Evolutionary conservation across 73 alveolate species (phyloP).

Genomic region (Effrenium voratum): DNA sequence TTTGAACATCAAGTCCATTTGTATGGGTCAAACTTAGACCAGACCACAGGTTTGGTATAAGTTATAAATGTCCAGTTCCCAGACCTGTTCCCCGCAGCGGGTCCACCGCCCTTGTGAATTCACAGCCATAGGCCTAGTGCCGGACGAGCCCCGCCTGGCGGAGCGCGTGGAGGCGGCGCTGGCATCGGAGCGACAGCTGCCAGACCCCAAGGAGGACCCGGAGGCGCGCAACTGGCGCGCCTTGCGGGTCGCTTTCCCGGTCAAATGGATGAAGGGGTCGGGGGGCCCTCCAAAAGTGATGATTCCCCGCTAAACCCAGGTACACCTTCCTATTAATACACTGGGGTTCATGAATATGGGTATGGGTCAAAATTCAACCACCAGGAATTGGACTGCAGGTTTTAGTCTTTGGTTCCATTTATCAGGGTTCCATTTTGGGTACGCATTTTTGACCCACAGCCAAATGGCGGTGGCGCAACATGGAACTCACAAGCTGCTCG

Average conservation of each 20-base stretch:
- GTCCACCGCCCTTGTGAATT: no score
- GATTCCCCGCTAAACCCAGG: not conserved
- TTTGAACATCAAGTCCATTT: no score
- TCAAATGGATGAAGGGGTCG: not conserved
- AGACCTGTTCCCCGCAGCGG: no score
- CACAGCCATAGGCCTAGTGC: constrained; percentile 71
- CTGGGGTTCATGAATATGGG: not conserved
- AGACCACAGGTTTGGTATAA: no score
- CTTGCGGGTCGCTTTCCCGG: not conserved
- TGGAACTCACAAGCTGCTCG: no score
- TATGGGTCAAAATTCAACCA: not conserved
- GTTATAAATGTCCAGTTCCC: no score
- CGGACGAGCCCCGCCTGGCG: constrained; percentile 82
- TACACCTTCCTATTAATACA: not conserved
- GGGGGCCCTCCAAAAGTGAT: no score
- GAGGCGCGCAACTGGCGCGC: constrained; percentile 5
- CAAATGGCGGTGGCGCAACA: no score
- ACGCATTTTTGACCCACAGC: no score
- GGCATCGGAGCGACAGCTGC: constrained; percentile 20
- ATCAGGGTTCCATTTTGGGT: no score
- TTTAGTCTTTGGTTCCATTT: no score
- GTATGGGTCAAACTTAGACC: no score
- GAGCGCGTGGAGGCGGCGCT: constrained; percentile 63
- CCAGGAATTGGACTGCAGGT: not conserved
- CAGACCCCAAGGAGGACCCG: constrained; percentile 64